Evolutionary conservation across 441 rosid genomes (phyloP).

Genomic region (Eruca vesicaria): DNA sequence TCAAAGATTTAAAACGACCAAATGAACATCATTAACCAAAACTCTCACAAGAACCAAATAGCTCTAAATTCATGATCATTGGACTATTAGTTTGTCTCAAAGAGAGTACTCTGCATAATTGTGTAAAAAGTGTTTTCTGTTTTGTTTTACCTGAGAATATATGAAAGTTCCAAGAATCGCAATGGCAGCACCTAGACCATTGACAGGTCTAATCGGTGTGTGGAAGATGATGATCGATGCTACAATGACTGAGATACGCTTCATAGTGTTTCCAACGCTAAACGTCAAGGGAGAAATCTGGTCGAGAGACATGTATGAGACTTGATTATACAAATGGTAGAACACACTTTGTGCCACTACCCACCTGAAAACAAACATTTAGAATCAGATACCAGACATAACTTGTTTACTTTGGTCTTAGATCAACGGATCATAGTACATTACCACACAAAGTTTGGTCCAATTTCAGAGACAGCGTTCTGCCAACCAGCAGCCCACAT

Average conservation of each 20-base stretch:
- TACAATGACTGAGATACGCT: conserved; percentile 82
- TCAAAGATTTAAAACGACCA: neutral
- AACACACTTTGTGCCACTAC: conserved; percentile 88
- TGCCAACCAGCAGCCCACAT: conserved; percentile 95
- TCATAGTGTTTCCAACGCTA: conserved; percentile 93
- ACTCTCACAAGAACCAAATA: neutral
- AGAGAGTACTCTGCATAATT: neutral
- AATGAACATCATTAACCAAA: conserved; percentile 5
- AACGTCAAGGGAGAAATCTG: conserved; percentile 88
- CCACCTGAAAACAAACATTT: conserved; percentile 61
- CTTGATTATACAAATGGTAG: conserved; percentile 93
- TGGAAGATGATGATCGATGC: conserved; percentile 90
- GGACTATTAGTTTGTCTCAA: neutral
- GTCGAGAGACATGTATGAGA: conserved; percentile 94
- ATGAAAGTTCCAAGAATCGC: conserved; percentile 91
- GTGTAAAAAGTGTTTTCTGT: neutral
- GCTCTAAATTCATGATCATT: neutral
- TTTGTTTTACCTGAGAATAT: conserved; percentile 64
- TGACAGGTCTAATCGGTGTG: conserved; percentile 78
- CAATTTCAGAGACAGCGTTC: conserved; percentile 66
- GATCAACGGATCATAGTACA: neutral
- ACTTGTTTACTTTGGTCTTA: neutral
- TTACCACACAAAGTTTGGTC: conserved; percentile 88
- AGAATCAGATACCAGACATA: neutral
- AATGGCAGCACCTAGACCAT: conserved; percentile 90